phyloP scores from a whole-genome alignment of 768 basidiomycete genomes.

The Cystobasidium tubakii region DNA sequence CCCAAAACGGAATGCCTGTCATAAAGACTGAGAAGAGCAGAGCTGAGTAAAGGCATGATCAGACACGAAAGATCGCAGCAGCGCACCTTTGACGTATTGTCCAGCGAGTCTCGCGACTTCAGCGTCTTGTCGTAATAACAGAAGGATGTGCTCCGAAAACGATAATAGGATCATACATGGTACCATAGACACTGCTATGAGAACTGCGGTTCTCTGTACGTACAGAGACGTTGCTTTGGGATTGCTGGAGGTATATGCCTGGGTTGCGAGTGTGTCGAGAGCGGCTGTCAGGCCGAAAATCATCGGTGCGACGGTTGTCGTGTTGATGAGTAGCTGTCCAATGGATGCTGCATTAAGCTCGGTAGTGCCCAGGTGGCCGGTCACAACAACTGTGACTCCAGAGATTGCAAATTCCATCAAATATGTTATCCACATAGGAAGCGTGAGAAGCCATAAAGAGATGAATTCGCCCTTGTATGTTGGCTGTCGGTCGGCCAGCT shows the following conservation, averaged over 20 bases:
- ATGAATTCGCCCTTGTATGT: constrained; percentile 9
- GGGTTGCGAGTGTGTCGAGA: constrained; percentile 18
- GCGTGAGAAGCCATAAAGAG: background rate
- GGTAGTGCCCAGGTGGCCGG: constrained; percentile 8
- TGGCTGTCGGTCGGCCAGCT: background rate
- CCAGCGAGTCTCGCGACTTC: constrained; percentile 25
- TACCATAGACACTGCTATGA: background rate
- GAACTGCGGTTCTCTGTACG: constrained; percentile 20
- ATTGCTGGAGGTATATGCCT: constrained; percentile 26
- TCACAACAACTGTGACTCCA: background rate
- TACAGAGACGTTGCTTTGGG: constrained; percentile 30
- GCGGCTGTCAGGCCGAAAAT: constrained; percentile 4
- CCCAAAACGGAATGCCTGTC: background rate
- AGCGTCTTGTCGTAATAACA: constrained; percentile 26
- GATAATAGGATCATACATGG: background rate
- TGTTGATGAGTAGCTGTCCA: constrained; percentile 2
- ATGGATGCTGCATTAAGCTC: constrained; percentile 22
- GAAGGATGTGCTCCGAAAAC: constrained; percentile 26
- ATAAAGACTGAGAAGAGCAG: constrained; percentile 3
- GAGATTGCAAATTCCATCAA: constrained; percentile 6
- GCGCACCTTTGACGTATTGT: constrained; percentile 8
- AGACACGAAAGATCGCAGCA: background rate
- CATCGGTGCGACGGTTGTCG: constrained; percentile 6
- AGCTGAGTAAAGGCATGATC: background rate
- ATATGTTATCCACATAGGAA: constrained; percentile 18